A percentile compares a stretch with the other conserved stretches of the same genome.
Evolutionary conservation across 192 early-diverging fungal genomes (phyloP).

Genomic region (Entomortierella parvispora): DNA sequence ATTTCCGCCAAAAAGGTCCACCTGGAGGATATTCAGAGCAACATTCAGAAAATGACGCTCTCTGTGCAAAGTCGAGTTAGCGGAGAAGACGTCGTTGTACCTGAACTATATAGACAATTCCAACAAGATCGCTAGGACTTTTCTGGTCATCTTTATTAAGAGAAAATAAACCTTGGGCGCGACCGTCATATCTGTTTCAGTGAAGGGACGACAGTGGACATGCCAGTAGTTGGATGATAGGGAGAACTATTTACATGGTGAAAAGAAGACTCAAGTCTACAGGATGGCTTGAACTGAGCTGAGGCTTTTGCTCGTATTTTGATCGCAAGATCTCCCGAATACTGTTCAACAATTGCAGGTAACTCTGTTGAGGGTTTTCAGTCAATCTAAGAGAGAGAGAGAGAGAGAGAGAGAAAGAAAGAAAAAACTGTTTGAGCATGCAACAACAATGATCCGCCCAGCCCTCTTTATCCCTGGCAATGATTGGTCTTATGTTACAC

Average conservation of each 20-base stretch:
- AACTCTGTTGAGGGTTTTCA: slow-evolving; percentile 68
- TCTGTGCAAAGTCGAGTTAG: slow-evolving; percentile 20
- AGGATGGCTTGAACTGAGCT: slow-evolving; percentile 66
- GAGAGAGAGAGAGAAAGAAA: slow-evolving; percentile 28
- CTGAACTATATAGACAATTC: slow-evolving; percentile 25
- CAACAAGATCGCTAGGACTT: slow-evolving; percentile 22
- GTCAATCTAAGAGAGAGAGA: slow-evolving; percentile 51
- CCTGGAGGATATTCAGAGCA: slow-evolving; percentile 20
- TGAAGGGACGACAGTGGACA: too few species aligned
- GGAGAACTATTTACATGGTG: slow-evolving; percentile 57
- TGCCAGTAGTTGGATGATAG: too few species aligned
- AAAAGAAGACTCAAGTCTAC: slow-evolving; percentile 53
- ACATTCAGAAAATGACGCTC: slow-evolving; percentile 20
- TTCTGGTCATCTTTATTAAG: too few species aligned
- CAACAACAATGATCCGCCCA: slow-evolving; percentile 4
- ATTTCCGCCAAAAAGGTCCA: slow-evolving; percentile 19
- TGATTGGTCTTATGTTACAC: neutral
- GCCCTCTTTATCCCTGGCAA: neutral
- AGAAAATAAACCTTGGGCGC: too few species aligned
- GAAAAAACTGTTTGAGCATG: neutral
- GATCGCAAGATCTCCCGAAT: slow-evolving; percentile 71
- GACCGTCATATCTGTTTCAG: too few species aligned
- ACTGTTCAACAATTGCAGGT: slow-evolving; percentile 74
- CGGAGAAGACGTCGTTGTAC: slow-evolving; percentile 12
- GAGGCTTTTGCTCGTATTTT: slow-evolving; percentile 83